A percentile compares a stretch with the other conserved stretches of the same genome.
Evolutionary conservation across 2,329 filamentous ascomycete genomes (phyloP).

Genomic region (Diaporthe helianthi): DNA sequence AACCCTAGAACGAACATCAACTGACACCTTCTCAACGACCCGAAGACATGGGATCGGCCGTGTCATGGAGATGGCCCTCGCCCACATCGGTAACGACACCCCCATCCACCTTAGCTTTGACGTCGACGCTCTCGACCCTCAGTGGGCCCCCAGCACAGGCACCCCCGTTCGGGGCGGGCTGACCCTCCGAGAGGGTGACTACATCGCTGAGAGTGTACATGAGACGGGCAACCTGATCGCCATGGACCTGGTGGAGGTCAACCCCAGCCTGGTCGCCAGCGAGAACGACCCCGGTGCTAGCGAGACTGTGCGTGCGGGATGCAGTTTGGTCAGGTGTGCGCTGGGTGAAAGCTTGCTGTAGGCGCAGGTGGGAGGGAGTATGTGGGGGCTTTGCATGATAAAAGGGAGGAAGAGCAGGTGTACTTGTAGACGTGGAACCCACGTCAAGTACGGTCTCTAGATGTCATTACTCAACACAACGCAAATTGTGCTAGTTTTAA

Average conservation of each 20-base stretch:
- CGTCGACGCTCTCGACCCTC: conserved; percentile 93
- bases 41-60: conserved; percentile 93
- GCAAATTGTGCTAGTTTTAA: not conserved
- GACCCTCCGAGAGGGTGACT: conserved; percentile 94
- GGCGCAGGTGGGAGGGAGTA: not conserved
- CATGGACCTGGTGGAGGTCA: conserved; percentile 84
- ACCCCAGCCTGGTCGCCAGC: conserved; percentile 69
- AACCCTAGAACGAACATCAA: not conserved
- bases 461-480: not conserved
- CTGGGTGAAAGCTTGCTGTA: conserved; percentile 89
- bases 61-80: conserved; percentile 98
- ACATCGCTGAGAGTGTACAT: conserved; percentile 89
- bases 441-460: conserved; percentile 14
- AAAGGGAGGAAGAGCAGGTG: not conserved
- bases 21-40: conserved; percentile 1
- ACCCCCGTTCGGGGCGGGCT: conserved; percentile 93
- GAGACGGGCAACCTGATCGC: conserved; percentile 80
- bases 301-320: conserved; percentile 90
- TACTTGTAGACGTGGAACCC: not conserved
- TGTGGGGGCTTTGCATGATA: too few relatives aligned
- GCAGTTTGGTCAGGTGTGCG: conserved; percentile 89
- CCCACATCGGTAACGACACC: conserved; percentile 91
- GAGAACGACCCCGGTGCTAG: conserved; percentile 69
- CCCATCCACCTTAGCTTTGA: conserved; percentile 98
- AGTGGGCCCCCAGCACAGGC: conserved; percentile 95